phyloP scores from a whole-genome alignment of 2,329 filamentous ascomycete species.

The Aspergillus proliferans region DNA sequence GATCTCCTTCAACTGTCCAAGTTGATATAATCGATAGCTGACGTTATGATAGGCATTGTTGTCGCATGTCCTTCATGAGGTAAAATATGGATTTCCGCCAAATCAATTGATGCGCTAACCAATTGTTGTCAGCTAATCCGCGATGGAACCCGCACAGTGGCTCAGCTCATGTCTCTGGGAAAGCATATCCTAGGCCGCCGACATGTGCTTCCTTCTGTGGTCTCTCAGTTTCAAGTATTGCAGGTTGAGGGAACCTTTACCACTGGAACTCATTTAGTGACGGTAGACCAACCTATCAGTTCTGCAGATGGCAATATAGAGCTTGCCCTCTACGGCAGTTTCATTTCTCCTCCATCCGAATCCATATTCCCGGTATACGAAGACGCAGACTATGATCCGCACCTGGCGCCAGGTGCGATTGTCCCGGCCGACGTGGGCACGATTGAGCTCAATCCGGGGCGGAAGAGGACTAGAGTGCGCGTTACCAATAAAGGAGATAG shows the following conservation, averaged over 20 bases:
- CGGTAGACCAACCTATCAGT: constrained; percentile 77
- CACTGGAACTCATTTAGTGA: constrained; percentile 81
- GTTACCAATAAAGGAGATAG: constrained; percentile 78
- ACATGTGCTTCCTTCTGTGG: constrained; percentile 75
- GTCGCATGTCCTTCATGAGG: constrained; percentile 77
- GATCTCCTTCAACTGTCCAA: not conserved
- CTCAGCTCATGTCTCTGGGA: constrained; percentile 82
- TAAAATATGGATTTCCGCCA: constrained; percentile 23
- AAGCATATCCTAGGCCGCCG: constrained; percentile 81
- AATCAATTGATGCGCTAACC: not conserved
- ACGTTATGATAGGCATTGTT: constrained; percentile 42
- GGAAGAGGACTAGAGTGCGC: constrained; percentile 61
- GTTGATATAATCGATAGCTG: not conserved
- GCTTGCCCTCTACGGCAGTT: constrained; percentile 77
- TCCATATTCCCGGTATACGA: constrained; percentile 59
- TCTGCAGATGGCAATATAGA: constrained; percentile 74
- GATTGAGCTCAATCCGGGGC: constrained; percentile 63
- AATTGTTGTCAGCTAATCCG: constrained; percentile 60
- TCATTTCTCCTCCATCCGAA: constrained; percentile 67
- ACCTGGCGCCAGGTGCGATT: constrained; percentile 68
- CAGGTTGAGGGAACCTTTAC: constrained; percentile 88
- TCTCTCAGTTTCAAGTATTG: constrained; percentile 67
- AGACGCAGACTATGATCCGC: constrained; percentile 55
- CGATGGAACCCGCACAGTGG: constrained; percentile 81
- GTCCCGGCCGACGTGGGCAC: constrained; percentile 59